Evolutionary conservation across 495 filamentous ascomycete genomes (phyloP).

Genomic region (Pyrenopolyporus hunteri): DNA sequence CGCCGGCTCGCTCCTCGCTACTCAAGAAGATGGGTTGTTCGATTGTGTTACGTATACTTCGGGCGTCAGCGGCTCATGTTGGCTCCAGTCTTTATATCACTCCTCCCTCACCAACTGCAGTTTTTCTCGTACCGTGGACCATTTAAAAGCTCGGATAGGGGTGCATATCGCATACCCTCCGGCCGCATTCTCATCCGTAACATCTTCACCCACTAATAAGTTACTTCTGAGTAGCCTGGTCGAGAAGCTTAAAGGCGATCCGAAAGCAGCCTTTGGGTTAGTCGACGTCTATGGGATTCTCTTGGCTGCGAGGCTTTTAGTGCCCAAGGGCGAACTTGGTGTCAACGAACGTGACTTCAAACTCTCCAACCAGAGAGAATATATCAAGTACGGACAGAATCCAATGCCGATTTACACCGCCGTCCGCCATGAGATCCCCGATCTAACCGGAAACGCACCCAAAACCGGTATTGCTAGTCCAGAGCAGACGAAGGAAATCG

Average conservation of each 20-base stretch:
- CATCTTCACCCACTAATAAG: slow-evolving; percentile 87
- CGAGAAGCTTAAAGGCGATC: slow-evolving; percentile 86
- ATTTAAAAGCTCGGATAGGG: slow-evolving; percentile 82
- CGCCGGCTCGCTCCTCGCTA: slow-evolving; percentile 78
- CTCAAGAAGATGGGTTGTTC: slow-evolving; percentile 84
- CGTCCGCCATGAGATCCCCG: slow-evolving; percentile 94
- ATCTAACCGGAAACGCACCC: slow-evolving; percentile 52
- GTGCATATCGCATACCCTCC: slow-evolving; percentile 94
- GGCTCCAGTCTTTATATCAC: slow-evolving; percentile 88
- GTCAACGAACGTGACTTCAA: slow-evolving; percentile 82
- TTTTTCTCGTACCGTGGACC: slow-evolving; percentile 72
- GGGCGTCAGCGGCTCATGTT: slow-evolving; percentile 93
- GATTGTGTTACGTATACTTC: slow-evolving; percentile 94
- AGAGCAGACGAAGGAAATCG: slow-evolving; percentile 63
- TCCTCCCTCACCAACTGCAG: slow-evolving; percentile 75
- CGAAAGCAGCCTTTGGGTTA: slow-evolving; percentile 80
- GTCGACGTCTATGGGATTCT: slow-evolving; percentile 92
- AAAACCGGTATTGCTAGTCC: slow-evolving; percentile 51
- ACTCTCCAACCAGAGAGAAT: slow-evolving; percentile 78
- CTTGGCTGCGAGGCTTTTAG: slow-evolving; percentile 79
- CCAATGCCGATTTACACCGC: slow-evolving; percentile 94
- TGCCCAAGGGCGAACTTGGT: slow-evolving; percentile 82
- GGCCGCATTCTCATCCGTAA: slow-evolving; percentile 74
- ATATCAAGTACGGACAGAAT: slow-evolving; percentile 73
- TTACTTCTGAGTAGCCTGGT: slow-evolving; percentile 85